Evolutionary conservation across 179 eudicot species (phyloP).

Genomic region (Beta lomatogona): DNA sequence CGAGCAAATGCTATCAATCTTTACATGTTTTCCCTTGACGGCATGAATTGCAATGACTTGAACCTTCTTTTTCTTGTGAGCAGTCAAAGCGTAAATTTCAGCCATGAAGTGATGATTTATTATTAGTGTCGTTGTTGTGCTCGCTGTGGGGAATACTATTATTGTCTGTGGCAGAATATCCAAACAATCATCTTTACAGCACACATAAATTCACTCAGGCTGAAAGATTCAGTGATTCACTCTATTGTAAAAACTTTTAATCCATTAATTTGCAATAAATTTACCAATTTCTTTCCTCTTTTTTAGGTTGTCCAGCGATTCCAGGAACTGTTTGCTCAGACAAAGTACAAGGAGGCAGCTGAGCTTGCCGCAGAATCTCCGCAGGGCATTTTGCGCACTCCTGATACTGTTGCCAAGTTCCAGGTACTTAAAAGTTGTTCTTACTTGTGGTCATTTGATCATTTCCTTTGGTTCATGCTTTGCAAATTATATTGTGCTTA

Average conservation of each 20-base stretch:
- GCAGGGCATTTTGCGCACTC: slow-evolving; percentile 92
- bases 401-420: slow-evolving; percentile 95
- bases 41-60: not conserved
- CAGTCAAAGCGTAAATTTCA: not conserved
- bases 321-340: slow-evolving; percentile 96
- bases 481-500: not conserved
- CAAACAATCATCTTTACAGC: not conserved
- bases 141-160: not conserved
- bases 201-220: not conserved
- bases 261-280: not conserved
- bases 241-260: too few species aligned
- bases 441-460: not conserved
- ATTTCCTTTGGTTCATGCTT: not conserved
- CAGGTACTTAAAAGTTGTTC: slow-evolving; percentile 50
- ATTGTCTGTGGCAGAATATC: not conserved
- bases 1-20: not conserved
- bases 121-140: not conserved
- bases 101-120: not conserved
- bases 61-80: not conserved
- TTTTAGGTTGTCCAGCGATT: slow-evolving; percentile 96
- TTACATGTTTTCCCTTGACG: not conserved
- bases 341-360: slow-evolving; percentile 97
- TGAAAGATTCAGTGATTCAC: not conserved
- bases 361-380: slow-evolving; percentile 99
- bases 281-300: not conserved